A percentile compares a stretch with the other conserved stretches of the same genome.
Evolutionary conservation across 768 basidiomycete genomes (phyloP).

Genomic region (Nidularia sp.): DNA sequence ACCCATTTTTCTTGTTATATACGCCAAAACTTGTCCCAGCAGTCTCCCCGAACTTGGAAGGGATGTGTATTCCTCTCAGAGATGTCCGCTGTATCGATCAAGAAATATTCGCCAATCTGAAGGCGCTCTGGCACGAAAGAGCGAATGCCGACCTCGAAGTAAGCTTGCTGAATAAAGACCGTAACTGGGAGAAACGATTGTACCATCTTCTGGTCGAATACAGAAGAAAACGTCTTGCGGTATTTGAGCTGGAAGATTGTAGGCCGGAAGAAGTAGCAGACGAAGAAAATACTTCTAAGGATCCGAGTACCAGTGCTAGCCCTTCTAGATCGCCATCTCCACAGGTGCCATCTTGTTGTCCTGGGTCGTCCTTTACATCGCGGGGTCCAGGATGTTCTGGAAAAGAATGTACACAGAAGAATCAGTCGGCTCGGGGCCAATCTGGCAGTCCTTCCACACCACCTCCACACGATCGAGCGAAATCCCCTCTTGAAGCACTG

Average conservation of each 20-base stretch:
- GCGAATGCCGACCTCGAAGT: slow-evolving; percentile 70
- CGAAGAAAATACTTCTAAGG: too few species aligned
- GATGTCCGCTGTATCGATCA: slow-evolving; percentile 69
- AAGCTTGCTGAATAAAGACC: slow-evolving; percentile 59
- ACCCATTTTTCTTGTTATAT: slow-evolving; percentile 72
- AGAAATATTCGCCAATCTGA: slow-evolving; percentile 86
- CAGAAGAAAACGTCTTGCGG: slow-evolving; percentile 67
- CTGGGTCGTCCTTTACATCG: too few species aligned
- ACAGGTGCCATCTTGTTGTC: too few species aligned
- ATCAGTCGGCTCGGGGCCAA: too few species aligned
- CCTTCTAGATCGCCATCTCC: too few species aligned
- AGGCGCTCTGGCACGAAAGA: slow-evolving; percentile 86
- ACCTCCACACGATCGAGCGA: too few species aligned
- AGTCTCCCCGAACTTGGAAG: slow-evolving; percentile 56
- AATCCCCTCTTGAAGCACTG: too few species aligned
- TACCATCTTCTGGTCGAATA: slow-evolving; percentile 89
- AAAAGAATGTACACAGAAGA: too few species aligned
- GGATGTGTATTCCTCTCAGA: slow-evolving; percentile 67
- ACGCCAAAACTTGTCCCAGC: slow-evolving; percentile 33
- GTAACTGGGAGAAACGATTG: slow-evolving; percentile 94
- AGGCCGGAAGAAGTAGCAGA: too few species aligned
- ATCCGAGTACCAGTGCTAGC: too few species aligned
- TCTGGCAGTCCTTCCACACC: too few species aligned
- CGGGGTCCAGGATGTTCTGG: too few species aligned
- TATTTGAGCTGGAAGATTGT: slow-evolving; percentile 71